These are phyloP conservation scores for Pelargonium myrrhifolium DNA, from an alignment of 441 rosid species.

Conservation along the genomic window DNA sequence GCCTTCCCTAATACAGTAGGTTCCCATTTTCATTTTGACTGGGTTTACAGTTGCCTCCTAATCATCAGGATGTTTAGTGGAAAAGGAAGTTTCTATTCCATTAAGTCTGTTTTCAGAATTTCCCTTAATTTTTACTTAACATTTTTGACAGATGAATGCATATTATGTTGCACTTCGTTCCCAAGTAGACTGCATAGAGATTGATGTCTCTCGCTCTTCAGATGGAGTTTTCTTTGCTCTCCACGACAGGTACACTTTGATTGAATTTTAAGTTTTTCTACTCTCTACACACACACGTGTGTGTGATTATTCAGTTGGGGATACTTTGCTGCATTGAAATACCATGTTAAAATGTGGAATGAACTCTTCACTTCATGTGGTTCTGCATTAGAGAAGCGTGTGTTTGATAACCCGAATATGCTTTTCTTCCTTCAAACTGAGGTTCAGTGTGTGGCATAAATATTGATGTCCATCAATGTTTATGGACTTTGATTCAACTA, in stretches of 20 bases:
- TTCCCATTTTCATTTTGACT: conserved; percentile 10
- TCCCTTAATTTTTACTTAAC: conserved; percentile 7
- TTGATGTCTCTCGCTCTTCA: conserved; percentile 85
- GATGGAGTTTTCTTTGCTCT: conserved; percentile 88
- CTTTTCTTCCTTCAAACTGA: neutral
- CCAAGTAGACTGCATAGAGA: conserved; percentile 83
- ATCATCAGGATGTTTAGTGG: neutral
- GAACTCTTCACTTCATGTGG: neutral
- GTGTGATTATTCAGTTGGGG: neutral
- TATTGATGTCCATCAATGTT: too few species aligned
- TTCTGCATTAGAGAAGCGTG: neutral
- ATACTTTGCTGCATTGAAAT: neutral
- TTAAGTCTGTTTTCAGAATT: neutral
- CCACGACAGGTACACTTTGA: conserved; percentile 63
- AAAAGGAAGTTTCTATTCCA: neutral
- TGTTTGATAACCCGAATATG: neutral
- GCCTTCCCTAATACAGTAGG: conserved; percentile 86
- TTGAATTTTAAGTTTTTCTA: neutral
- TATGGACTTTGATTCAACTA: too few species aligned
- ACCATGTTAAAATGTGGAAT: neutral
- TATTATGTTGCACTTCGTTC: conserved; percentile 57
- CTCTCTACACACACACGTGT: neutral
- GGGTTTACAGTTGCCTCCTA: conserved; percentile 9
- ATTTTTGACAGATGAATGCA: conserved; percentile 59
- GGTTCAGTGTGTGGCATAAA: neutral